Percentiles rank a stretch among this genome's conserved stretches.
These are phyloP conservation scores for Suillus ampliporus DNA, from an alignment of 768 basidiomycete species.

Conservation along the genomic window DNA sequence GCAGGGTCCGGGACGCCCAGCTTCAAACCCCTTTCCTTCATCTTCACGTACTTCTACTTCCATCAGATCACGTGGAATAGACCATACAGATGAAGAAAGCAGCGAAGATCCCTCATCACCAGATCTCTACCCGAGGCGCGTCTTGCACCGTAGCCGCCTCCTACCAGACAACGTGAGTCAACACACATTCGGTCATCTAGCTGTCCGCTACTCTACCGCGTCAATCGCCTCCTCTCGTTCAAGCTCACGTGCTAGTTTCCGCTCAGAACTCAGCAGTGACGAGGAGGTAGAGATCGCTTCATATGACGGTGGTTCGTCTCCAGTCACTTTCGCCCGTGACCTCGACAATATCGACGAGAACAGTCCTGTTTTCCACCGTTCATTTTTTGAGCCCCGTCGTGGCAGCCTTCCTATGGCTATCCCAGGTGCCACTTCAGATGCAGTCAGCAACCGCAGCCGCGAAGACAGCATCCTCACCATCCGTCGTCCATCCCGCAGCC, in stretches of 20 bases:
- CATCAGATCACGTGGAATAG: constrained; percentile 14
- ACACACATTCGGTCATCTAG: constrained; percentile 55
- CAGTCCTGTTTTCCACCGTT: constrained; percentile 31
- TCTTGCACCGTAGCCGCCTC: constrained; percentile 29
- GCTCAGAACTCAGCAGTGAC: constrained; percentile 46
- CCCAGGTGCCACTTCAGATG: constrained; percentile 41
- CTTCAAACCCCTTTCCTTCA: constrained; percentile 20
- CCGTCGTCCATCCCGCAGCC: constrained; percentile 65
- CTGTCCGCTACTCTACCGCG: constrained; percentile 37
- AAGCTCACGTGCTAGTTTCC: constrained; percentile 39
- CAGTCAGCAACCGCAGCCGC: constrained; percentile 47
- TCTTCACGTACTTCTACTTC: constrained; percentile 15
- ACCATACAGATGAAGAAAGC: constrained; percentile 36
- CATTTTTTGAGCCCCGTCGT: constrained; percentile 40
- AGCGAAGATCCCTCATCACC: constrained; percentile 43
- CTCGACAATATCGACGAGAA: constrained; percentile 29
- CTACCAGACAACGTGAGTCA: constrained; percentile 51
- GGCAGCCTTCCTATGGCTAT: constrained; percentile 70
- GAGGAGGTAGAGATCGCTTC: constrained; percentile 52
- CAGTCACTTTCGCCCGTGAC: constrained; percentile 46
- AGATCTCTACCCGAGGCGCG: constrained; percentile 25
- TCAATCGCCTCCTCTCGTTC: constrained; percentile 47
- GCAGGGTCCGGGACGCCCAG: constrained; percentile 34
- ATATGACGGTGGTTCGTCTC: constrained; percentile 43
- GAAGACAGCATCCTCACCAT: constrained; percentile 64